These are phyloP conservation scores for Fusarium tricinctum DNA, from an alignment of 2,329 filamentous ascomycete species.

Conservation along the genomic window DNA sequence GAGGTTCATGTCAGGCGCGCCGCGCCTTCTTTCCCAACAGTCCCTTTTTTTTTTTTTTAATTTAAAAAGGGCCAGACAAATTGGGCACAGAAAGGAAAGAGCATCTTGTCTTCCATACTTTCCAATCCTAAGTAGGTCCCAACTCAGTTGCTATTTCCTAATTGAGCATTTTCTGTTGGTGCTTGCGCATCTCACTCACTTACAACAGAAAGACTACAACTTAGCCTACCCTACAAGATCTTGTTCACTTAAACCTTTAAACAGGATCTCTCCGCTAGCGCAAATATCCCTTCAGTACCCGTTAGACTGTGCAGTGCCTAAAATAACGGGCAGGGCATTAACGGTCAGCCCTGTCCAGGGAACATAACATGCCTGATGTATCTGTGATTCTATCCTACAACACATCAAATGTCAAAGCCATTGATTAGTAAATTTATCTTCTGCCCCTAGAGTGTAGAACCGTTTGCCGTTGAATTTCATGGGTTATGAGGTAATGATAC, in stretches of 20 bases:
- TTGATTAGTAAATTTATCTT: not conserved
- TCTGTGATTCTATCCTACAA: constrained; percentile 9
- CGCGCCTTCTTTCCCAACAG: not conserved
- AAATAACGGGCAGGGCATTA: constrained; percentile 19
- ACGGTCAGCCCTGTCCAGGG: constrained; percentile 12
- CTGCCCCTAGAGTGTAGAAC: not conserved
- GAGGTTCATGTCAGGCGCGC: constrained; percentile 12
- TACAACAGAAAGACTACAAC: not conserved
- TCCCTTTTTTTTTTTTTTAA: not conserved
- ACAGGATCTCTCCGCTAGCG: not conserved
- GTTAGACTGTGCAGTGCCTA: constrained; percentile 25
- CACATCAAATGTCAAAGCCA: constrained; percentile 1
- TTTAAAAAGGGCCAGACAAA: not conserved
- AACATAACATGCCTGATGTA: constrained; percentile 26
- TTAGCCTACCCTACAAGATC: not conserved
- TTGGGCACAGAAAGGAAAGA: not conserved
- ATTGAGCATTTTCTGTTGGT: constrained; percentile 14
- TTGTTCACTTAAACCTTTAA: not conserved
- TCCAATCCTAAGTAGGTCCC: not conserved
- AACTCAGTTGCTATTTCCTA: constrained; percentile 13
- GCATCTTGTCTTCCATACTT: not conserved
- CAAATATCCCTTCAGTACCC: constrained; percentile 1
- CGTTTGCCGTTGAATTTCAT: constrained; percentile 9
- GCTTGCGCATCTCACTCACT: constrained; percentile 4
- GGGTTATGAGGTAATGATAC: not conserved